Conservation (phyloP, 495 filamentous ascomycete species). For the Neurospora sp. region DNA sequence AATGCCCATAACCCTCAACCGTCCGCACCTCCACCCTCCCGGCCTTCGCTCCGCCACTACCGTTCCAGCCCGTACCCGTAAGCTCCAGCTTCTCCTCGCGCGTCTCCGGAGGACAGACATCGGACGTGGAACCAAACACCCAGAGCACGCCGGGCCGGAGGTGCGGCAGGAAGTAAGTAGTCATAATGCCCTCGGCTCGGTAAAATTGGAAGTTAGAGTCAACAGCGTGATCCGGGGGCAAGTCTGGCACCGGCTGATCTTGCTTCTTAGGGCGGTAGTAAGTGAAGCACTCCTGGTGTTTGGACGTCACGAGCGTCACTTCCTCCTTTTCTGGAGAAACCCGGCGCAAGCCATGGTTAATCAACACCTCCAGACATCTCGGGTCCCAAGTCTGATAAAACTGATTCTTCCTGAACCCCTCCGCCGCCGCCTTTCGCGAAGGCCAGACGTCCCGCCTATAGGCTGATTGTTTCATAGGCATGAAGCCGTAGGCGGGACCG, state of each 20-base stretch:
- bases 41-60: conserved; percentile 52
- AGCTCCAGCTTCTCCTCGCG: conserved; percentile 47
- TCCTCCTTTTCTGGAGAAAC: conserved; percentile 10
- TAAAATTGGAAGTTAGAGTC: conserved; percentile 51
- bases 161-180: conserved; percentile 53
- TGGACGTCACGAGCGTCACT: conserved; percentile 51
- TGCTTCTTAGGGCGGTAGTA: conserved; percentile 34
- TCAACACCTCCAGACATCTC: conserved; percentile 57
- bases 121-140: conserved; percentile 59
- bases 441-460: conserved; percentile 65
- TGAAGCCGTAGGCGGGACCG: conserved; percentile 22
- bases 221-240: neutral
- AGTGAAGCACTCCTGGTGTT: conserved; percentile 51
- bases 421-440: conserved; percentile 49
- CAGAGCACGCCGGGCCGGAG: conserved; percentile 76
- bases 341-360: conserved; percentile 50
- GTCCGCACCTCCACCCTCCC: conserved; percentile 61
- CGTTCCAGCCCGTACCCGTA: conserved; percentile 57
- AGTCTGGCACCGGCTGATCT: conserved; percentile 4
- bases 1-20: conserved; percentile 61
- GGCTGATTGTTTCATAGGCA: conserved; percentile 26
- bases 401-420: conserved; percentile 45
- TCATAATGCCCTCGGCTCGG: conserved; percentile 55
- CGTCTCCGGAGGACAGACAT: conserved; percentile 45
- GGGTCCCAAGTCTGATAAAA: conserved; percentile 71